Conservation (phyloP, 345 rosid species). For the Euphorbia tirucalli region DNA sequence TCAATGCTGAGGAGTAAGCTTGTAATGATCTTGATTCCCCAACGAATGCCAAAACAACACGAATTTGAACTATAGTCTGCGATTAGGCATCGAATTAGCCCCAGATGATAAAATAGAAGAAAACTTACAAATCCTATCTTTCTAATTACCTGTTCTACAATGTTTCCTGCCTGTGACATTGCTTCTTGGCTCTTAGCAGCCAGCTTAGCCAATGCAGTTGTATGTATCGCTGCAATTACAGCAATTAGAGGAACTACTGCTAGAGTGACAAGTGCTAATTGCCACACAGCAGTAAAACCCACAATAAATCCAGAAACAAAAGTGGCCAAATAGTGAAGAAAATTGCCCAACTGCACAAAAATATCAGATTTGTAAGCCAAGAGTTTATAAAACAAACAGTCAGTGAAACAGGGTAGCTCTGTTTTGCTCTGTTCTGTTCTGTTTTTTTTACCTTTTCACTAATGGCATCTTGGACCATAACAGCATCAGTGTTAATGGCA, state of each 20-base stretch:
- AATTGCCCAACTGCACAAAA: slow-evolving; percentile 81
- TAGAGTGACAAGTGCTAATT: slow-evolving; percentile 83
- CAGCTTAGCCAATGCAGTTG: slow-evolving; percentile 73
- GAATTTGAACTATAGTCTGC: slow-evolving; percentile 90
- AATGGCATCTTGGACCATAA: slow-evolving; percentile 97
- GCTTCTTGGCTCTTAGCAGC: slow-evolving; percentile 80
- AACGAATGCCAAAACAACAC: slow-evolving; percentile 81
- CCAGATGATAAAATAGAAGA: slow-evolving; percentile 28
- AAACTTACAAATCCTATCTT: background rate
- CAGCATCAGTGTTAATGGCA: slow-evolving; percentile 91
- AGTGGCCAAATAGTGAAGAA: slow-evolving; percentile 90
- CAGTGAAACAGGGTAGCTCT: background rate
- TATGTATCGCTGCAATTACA: slow-evolving; percentile 82
- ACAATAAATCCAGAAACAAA: slow-evolving; percentile 93
- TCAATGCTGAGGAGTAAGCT: slow-evolving; percentile 76
- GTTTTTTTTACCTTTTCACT: slow-evolving; percentile 74
- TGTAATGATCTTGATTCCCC: slow-evolving; percentile 88
- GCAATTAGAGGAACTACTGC: slow-evolving; percentile 98
- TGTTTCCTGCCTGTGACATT: slow-evolving; percentile 87
- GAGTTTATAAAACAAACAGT: background rate
- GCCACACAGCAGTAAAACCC: slow-evolving; percentile 99
- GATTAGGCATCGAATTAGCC: slow-evolving; percentile 29
- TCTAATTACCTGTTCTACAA: slow-evolving; percentile 75
- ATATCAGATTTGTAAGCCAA: slow-evolving; percentile 8
- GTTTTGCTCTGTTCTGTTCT: slow-evolving; percentile 1